Base-by-base conservation (phyloP, 805 yeast genomes). In the Myxozyma geophila region DNA sequence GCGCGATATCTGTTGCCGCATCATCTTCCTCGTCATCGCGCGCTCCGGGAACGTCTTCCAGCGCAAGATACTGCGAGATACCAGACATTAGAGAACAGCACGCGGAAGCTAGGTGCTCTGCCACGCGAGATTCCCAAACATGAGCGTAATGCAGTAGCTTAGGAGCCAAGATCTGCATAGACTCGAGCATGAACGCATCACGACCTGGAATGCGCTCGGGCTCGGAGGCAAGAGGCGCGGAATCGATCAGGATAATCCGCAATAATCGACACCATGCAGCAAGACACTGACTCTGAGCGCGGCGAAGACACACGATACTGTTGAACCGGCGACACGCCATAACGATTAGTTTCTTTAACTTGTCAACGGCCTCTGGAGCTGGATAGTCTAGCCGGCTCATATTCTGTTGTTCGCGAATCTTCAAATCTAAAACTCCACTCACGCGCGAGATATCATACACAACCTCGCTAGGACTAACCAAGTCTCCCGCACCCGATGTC, bases 191-290 rank as follows among this genome's bases (percentile, higher is more conserved):
- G 71, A 93, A 88, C 44, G 84, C 82, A 36, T 64, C 66, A 9
- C 60, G 63, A 8, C 59, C 63, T 3, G 68, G 59, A 7, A 58
- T 33, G 15, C 49, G 19, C 13, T 49, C 58, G 0, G 85, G 79
- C 54, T 87, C 79, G n/a, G 76, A 74, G 8, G 76, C 70, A 0
- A 80, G 71, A 7, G 78, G 74, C 60, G 85, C 78, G 9, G 85
- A 86, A 74, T 87, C 92, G 4, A 85, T 80, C 4, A 90, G 85
- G 51, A 90, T 76, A 2, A 91, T 85, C 66, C 91, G 90, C 28
- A 90, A 86, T 55, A 92, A 75, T 68, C 87, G 87, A 23, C 87
- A 86, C 98, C 98, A 93, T 0, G 96, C 83, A 71, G 87, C 90
- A 36, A 93, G 76, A 62, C 87, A 84, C 13, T 81, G 76, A 53